Evolutionary conservation across 108 stramenopile genomes (phyloP).

Genomic region (Nannochloropsis gaditana): DNA sequence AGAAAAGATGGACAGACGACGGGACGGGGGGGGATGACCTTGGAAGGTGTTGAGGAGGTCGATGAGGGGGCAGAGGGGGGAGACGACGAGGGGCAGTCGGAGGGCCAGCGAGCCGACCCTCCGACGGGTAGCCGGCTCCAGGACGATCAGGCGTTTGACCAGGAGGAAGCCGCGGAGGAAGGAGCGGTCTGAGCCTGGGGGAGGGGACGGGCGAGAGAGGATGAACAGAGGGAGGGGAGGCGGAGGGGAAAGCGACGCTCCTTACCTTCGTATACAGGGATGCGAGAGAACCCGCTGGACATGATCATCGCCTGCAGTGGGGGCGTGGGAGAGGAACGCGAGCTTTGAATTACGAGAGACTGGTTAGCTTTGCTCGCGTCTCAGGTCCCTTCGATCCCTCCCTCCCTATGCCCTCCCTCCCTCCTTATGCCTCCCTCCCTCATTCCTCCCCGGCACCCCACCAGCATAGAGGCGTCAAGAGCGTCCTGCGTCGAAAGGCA

Average conservation of each 20-base stretch:
- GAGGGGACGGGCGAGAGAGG: not conserved
- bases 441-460: not conserved
- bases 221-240: not conserved
- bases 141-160: slow-evolving; percentile 47
- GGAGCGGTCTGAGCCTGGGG: not conserved
- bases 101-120: slow-evolving; percentile 28
- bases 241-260: not conserved
- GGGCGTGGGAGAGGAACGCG: not conserved
- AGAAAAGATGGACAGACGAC: not conserved
- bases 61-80: slow-evolving; percentile 29
- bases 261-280: slow-evolving; percentile 40
- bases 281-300: slow-evolving; percentile 44
- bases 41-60: slow-evolving; percentile 48
- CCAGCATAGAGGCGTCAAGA: slow-evolving; percentile 29
- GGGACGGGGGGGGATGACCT: not conserved
- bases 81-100: slow-evolving; percentile 42
- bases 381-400: not conserved
- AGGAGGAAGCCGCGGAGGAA: not conserved
- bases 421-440: not conserved
- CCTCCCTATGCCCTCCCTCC: not conserved
- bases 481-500: slow-evolving; percentile 33
- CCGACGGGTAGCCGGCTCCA: slow-evolving; percentile 34
- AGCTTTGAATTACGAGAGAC: not conserved
- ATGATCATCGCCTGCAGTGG: slow-evolving; percentile 31
- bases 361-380: not conserved